Evolutionary conservation across 2,329 filamentous ascomycete species (phyloP).

Genomic region (Cladosporium sp.): DNA sequence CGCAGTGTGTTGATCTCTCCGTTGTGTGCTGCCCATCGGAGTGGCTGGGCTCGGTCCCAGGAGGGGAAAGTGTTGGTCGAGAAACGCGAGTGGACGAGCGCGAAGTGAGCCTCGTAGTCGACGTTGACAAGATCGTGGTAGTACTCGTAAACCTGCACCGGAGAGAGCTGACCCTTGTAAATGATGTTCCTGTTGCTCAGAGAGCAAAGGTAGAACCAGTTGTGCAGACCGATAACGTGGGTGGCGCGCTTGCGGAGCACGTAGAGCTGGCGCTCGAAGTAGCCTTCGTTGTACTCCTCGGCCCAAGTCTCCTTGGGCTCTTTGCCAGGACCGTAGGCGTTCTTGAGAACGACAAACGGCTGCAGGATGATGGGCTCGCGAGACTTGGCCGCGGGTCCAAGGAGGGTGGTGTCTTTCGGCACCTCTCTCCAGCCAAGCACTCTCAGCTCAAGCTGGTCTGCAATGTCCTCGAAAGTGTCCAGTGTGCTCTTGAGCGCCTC

Average conservation of each 20-base stretch:
- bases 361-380: conserved; percentile 94
- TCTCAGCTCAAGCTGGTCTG: conserved; percentile 81
- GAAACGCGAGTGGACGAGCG: conserved; percentile 93
- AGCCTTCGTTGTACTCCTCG: conserved; percentile 77
- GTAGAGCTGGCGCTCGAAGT: conserved; percentile 92
- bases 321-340: conserved; percentile 79
- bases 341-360: conserved; percentile 87
- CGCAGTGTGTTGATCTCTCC: conserved; percentile 97
- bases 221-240: conserved; percentile 90
- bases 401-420: conserved; percentile 86
- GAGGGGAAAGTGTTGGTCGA: conserved; percentile 98
- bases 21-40: conserved; percentile 97
- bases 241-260: conserved; percentile 92
- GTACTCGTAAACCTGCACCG: conserved; percentile 95
- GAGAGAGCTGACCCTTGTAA: conserved; percentile 95
- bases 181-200: conserved; percentile 98
- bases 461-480: conserved; percentile 90
- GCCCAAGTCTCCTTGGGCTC: conserved; percentile 77
- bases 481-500: conserved; percentile 89
- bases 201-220: conserved; percentile 99
- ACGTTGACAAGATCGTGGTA: conserved; percentile 96
- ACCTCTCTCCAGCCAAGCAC: conserved; percentile 96
- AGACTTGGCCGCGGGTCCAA: conserved; percentile 89
- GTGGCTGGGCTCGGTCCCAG: conserved; percentile 94
- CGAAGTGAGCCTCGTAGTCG: conserved; percentile 96